Conservation (phyloP, 1,284 basidiomycete species). For the Pascua guehoae region DNA sequence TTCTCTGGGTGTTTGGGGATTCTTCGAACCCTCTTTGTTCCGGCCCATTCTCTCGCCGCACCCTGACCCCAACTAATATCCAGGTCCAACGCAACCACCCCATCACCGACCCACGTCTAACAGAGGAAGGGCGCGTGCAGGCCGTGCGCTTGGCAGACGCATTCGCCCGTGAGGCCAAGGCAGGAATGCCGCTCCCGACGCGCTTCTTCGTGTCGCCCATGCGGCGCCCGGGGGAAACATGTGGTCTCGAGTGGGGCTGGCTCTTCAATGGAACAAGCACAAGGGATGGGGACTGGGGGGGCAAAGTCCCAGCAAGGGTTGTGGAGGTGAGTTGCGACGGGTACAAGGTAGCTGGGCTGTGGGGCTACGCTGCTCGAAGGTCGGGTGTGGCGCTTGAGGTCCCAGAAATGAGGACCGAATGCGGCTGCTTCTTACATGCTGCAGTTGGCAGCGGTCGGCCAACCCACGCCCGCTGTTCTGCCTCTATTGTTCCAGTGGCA, state of each 20-base stretch:
- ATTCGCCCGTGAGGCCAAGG: constrained; percentile 19
- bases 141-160: constrained; percentile 19
- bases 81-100: constrained; percentile 23
- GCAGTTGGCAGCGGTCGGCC: no score
- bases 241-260: constrained; percentile 34
- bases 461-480: no score
- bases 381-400: no score
- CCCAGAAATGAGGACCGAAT: no score
- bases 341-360: no score
- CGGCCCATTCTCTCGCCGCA: background rate
- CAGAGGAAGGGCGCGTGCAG: constrained; percentile 23
- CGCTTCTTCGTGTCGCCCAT: constrained; percentile 32
- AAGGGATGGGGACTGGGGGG: no score
- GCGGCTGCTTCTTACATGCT: no score
- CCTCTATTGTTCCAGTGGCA: no score
- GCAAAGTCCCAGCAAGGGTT: constrained; percentile 23
- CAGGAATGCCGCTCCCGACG: constrained; percentile 33
- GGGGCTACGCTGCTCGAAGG: no score
- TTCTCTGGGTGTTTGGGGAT: no score
- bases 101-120: constrained; percentile 29
- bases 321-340: constrained; percentile 26
- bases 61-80: no score
- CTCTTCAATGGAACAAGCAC: constrained; percentile 8
- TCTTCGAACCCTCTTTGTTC: no score
- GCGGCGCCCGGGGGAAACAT: constrained; percentile 32